phyloP scores from a whole-genome alignment of 768 basidiomycete genomes.

The Suillus lakei region DNA sequence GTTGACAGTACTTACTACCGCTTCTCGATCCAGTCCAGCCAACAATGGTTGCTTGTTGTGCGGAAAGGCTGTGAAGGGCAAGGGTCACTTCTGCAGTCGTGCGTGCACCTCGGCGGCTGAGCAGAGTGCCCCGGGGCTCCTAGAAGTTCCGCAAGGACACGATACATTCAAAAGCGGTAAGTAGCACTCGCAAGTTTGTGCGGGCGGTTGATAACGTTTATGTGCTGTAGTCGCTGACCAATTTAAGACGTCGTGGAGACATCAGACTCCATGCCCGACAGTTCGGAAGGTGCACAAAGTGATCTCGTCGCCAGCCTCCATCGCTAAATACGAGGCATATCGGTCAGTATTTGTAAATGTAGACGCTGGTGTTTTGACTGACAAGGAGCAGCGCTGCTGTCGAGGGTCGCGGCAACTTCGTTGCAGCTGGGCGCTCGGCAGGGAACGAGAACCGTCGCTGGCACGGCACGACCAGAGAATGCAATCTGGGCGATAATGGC shows the following conservation, averaged over 20 bases:
- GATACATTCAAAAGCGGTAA: slow-evolving; percentile 69
- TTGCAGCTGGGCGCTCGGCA: slow-evolving; percentile 52
- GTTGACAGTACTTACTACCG: slow-evolving; percentile 37
- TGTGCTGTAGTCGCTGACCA: slow-evolving; percentile 58
- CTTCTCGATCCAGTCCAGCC: slow-evolving; percentile 34
- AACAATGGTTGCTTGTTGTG: slow-evolving; percentile 64
- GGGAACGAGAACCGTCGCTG: slow-evolving; percentile 79
- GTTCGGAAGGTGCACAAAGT: slow-evolving; percentile 72
- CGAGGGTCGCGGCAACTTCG: slow-evolving; percentile 65
- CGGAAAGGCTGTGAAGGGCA: slow-evolving; percentile 55
- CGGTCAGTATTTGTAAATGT: slow-evolving; percentile 42
- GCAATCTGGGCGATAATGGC: slow-evolving; percentile 67
- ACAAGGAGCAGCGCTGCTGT: slow-evolving; percentile 51
- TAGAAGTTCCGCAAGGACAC: slow-evolving; percentile 65
- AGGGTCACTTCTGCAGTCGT: slow-evolving; percentile 67
- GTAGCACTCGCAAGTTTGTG: slow-evolving; percentile 20
- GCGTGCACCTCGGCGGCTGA: slow-evolving; percentile 59
- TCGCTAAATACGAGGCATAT: slow-evolving; percentile 65
- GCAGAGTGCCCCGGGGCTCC: slow-evolving; percentile 55
- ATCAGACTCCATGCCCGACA: slow-evolving; percentile 58
- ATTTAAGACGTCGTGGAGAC: slow-evolving; percentile 73
- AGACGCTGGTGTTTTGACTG: not conserved
- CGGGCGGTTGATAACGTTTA: slow-evolving; percentile 7
- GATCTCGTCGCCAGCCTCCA: slow-evolving; percentile 49
- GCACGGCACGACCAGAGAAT: slow-evolving; percentile 73